These are phyloP conservation scores for Phylloporus sp. DNA, from an alignment of 1,284 basidiomycete genomes.

Conservation along the genomic window DNA sequence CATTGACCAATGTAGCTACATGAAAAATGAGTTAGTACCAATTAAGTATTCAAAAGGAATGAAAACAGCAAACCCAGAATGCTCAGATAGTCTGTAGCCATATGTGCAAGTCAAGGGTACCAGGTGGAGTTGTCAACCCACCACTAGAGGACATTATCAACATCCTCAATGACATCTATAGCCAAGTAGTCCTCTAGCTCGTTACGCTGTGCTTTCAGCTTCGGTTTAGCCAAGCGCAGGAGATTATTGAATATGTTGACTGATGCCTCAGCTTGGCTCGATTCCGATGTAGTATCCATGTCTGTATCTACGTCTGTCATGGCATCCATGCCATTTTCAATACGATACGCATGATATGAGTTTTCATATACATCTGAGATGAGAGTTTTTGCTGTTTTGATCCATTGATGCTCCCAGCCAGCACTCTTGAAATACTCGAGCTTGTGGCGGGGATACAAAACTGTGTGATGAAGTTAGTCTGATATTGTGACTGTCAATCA, in stretches of 20 bases:
- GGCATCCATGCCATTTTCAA: not conserved
- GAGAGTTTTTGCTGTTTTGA: too few relatives aligned
- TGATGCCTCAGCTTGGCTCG: not conserved
- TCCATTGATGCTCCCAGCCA: too few relatives aligned
- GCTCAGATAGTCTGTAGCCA: not conserved
- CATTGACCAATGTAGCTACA: conserved; percentile 10
- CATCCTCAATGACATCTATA: not conserved
- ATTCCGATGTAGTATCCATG: not conserved
- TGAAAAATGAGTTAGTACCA: not conserved
- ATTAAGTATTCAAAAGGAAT: too few relatives aligned
- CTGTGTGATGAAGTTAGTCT: too few relatives aligned
- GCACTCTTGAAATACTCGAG: too few relatives aligned
- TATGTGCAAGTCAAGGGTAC: not conserved
- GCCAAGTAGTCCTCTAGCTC: not conserved
- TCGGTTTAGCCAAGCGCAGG: not conserved
- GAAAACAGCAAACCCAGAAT: too few relatives aligned
- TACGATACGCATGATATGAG: not conserved
- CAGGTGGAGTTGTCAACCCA: not conserved
- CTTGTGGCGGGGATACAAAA: too few relatives aligned
- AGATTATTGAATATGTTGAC: not conserved
- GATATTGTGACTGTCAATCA: too few relatives aligned
- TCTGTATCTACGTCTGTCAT: not conserved
- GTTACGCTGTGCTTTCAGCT: not conserved
- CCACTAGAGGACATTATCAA: not conserved
- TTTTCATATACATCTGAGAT: too few relatives aligned